Evolutionary conservation across 176 grass and related monocot genomes (phyloP).

Genomic region (Aegilops sharonensis): DNA sequence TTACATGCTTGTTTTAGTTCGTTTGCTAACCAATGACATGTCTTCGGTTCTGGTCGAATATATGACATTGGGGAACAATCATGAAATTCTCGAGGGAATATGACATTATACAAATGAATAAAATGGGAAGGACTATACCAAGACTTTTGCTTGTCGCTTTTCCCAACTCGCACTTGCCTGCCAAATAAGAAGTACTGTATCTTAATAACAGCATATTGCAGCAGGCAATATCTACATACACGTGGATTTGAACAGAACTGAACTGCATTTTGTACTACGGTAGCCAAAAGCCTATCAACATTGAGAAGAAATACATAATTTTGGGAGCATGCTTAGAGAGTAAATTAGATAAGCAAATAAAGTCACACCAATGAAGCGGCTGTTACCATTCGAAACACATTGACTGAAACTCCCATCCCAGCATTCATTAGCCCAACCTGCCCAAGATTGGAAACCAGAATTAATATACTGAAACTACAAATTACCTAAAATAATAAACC

Average conservation of each 20-base stretch:
- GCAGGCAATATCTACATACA: neutral
- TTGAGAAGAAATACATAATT: neutral
- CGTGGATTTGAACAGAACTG: too few species aligned
- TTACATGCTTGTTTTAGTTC: neutral
- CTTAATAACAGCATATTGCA: constrained; percentile 4
- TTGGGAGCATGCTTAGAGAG: neutral
- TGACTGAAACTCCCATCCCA: constrained; percentile 62
- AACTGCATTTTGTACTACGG: too few species aligned
- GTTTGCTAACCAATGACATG: too few species aligned
- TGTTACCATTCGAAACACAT: constrained; percentile 80
- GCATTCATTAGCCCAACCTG: constrained; percentile 85
- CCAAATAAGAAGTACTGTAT: neutral
- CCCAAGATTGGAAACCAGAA: constrained; percentile 13
- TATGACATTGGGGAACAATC: neutral
- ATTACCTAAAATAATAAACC: neutral
- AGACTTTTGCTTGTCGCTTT: constrained; percentile 79
- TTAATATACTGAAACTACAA: neutral
- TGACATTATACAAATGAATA: neutral
- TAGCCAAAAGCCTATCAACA: too few species aligned
- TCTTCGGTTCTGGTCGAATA: neutral
- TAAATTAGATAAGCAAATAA: neutral
- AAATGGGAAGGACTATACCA: constrained; percentile 44
- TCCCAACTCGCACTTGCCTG: constrained; percentile 78
- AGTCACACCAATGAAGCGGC: neutral
- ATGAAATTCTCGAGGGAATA: neutral